Conservation (phyloP, 139 green algal genomes). For the Chlamydomonas schloesseri region DNA sequence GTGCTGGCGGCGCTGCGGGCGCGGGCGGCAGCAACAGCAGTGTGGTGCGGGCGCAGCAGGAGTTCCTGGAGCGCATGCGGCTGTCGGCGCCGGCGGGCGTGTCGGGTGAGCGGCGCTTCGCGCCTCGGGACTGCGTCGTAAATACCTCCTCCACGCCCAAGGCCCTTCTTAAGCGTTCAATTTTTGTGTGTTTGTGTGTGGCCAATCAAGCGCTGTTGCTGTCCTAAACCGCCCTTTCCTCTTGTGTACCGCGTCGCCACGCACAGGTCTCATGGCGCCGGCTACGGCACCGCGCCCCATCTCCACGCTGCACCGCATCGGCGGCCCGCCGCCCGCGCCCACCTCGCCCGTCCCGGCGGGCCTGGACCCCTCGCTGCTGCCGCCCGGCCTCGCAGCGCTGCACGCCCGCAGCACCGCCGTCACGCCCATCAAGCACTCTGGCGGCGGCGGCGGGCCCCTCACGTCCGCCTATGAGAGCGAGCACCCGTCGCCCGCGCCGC, state of each 20-base stretch:
- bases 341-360: conserved; percentile 15
- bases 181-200: too few species aligned
- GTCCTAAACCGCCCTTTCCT: too few species aligned
- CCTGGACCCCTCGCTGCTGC: conserved; percentile 21
- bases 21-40: conserved; percentile 1
- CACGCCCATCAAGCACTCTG: conserved; percentile 21
- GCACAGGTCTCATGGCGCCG: too few species aligned
- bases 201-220: too few species aligned
- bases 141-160: too few species aligned
- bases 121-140: too few species aligned
- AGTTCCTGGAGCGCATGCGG: conserved; percentile 43
- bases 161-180: too few species aligned
- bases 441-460: too few species aligned
- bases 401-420: conserved; percentile 20
- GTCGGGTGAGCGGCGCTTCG: too few species aligned
- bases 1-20: neutral
- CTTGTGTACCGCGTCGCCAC: too few species aligned
- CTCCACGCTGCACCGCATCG: neutral
- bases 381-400: conserved; percentile 3
- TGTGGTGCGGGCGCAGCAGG: conserved; percentile 18
- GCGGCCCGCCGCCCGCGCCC: neutral
- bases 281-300: too few species aligned
- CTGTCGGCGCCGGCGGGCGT: conserved; percentile 2
- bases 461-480: neutral
- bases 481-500: neutral